phyloP scores from a whole-genome alignment of 306 rosid species.

The Alnus rubra region DNA sequence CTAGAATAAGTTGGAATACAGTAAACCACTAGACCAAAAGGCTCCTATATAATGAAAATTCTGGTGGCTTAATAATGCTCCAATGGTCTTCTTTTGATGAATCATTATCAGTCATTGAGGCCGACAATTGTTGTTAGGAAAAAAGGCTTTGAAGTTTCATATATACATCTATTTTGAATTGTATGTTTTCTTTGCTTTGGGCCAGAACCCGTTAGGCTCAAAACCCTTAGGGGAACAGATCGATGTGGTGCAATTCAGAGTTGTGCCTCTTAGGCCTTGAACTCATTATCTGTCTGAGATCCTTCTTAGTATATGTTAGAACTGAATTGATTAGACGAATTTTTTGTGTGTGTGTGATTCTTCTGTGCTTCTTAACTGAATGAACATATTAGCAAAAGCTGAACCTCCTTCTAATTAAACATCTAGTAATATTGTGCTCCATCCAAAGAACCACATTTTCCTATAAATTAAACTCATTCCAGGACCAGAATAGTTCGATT shows the following conservation, averaged over 20 bases:
- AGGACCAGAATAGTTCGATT: no score
- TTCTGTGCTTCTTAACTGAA: not conserved
- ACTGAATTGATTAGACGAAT: not conserved
- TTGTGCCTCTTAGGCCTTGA: not conserved
- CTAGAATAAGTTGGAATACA: no score
- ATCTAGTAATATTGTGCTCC: no score
- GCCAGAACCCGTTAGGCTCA: not conserved
- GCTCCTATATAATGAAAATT: not conserved
- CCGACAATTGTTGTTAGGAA: no score
- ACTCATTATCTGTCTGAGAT: not conserved
- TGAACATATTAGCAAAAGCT: no score
- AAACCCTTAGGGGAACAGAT: not conserved
- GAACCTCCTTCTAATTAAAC: no score
- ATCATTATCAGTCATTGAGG: no score
- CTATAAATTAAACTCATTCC: no score
- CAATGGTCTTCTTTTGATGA: no score
- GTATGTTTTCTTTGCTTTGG: not conserved
- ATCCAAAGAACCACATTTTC: not conserved
- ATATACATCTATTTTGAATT: not conserved
- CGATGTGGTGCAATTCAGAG: not conserved
- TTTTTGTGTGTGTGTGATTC: not conserved
- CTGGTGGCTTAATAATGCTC: no score
- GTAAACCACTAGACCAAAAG: not conserved
- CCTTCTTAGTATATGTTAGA: not conserved
- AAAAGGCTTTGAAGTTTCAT: no score